Evolutionary conservation across 2,329 filamentous ascomycete species (phyloP), one percentile per base, ranked within the genome.

Genomic region (Alternaria sp.): DNA sequence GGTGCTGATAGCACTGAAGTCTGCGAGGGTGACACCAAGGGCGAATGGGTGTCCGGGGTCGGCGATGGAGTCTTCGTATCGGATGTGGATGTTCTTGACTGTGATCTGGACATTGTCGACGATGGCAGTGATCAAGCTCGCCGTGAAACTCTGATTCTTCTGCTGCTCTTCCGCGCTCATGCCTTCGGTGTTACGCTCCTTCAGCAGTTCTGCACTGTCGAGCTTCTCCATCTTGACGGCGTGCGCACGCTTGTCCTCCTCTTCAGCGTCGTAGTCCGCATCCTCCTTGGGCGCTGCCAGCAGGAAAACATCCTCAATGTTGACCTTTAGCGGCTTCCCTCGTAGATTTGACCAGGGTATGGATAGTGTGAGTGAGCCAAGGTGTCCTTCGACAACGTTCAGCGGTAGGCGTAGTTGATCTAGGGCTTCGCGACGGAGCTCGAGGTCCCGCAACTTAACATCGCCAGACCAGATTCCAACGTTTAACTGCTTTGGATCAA

Each of bases 391-490:
- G 62, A 97, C 89, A 43, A 99, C 96, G 77, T 99, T 99, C 74
- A 99, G 90, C 56, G 96, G 96, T 6, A 99, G 88, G 80, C 93
- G 96, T 70, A 99, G 88, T 84, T 99, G 96, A 78, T 99, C 96
- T 69, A 99, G 90, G 17, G 96, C 96, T 85, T 99, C 96, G 62
- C 92, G 89, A 59, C 94, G 93, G 51, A 99, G 87, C 83, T 99
- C 92, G 62, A 99, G 90, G 75, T 99, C 90, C 64, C 90, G 90
- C 49, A 99, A 87, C 83, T 97, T 97, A 75, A 99, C 96, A 84
- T 99, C 96, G 74, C 96, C 96, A 21, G 93, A 97, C 96, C 95
- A 99, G 76, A 99, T 99, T 68, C 96, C 96, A 68, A 99, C 94
- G 79, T 99, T 99, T 70, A 99, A 87, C 84, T 99, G 96, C 76